Percentiles rank a stretch among this genome's conserved stretches.
phyloP scores from a whole-genome alignment of 2,329 filamentous ascomycete genomes.

The Dissoconium aciculare region DNA sequence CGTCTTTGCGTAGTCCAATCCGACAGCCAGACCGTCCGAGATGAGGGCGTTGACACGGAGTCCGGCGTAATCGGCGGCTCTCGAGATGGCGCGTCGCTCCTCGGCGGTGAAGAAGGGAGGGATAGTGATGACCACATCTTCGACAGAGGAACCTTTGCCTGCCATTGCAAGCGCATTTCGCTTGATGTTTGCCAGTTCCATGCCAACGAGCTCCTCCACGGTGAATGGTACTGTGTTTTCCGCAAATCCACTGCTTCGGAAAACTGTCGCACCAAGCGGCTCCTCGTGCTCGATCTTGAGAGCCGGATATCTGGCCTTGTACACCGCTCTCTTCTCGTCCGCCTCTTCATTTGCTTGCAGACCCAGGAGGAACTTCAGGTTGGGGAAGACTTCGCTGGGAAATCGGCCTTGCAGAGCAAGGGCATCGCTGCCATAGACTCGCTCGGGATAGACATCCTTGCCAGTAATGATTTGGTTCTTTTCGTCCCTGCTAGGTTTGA shows the following conservation, averaged over 20 bases:
- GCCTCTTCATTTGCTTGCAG: constrained; percentile 36
- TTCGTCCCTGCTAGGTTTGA: constrained; percentile 65
- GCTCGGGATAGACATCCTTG: constrained; percentile 54
- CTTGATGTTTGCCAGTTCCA: constrained; percentile 86
- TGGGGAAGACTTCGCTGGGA: constrained; percentile 85
- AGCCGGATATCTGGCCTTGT: constrained; percentile 61
- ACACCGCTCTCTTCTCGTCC: constrained; percentile 50
- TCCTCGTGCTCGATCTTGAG: constrained; percentile 50
- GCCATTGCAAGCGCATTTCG: constrained; percentile 75
- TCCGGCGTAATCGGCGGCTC: constrained; percentile 76
- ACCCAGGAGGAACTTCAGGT: constrained; percentile 82
- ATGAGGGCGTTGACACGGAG: constrained; percentile 73
- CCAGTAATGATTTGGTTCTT: constrained; percentile 38
- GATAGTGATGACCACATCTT: constrained; percentile 75
- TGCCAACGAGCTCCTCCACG: constrained; percentile 86
- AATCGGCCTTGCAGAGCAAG: constrained; percentile 75
- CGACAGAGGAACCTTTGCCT: constrained; percentile 57
- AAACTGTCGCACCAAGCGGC: constrained; percentile 54
- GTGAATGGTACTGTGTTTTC: constrained; percentile 50
- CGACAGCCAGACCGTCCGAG: constrained; percentile 82
- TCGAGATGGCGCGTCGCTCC: constrained; percentile 72
- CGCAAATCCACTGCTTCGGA: constrained; percentile 63
- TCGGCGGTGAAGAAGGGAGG: constrained; percentile 81
- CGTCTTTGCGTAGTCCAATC: constrained; percentile 84
- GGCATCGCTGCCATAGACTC: constrained; percentile 83